Evolutionary conservation across 1,284 basidiomycete genomes (phyloP).

Genomic region (Ustilago xerochloae): DNA sequence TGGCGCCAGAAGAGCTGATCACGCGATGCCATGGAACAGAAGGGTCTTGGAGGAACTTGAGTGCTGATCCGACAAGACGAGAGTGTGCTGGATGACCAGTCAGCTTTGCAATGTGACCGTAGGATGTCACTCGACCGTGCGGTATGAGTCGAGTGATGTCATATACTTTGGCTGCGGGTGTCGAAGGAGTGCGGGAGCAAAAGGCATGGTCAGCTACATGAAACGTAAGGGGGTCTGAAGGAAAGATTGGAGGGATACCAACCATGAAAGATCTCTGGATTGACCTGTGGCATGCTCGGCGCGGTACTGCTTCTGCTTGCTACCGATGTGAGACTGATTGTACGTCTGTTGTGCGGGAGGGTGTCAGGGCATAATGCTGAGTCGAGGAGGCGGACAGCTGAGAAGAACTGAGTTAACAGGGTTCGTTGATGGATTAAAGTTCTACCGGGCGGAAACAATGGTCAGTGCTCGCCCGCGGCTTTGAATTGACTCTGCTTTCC

Average conservation of each 20-base stretch:
- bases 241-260: background rate
- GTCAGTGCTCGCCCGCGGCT: constrained; percentile 2
- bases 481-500: too few relatives aligned
- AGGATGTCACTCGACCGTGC: constrained; percentile 59
- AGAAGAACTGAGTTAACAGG: background rate
- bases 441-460: constrained; percentile 9
- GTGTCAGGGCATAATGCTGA: background rate
- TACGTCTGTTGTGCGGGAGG: too few relatives aligned
- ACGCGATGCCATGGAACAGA: constrained; percentile 64
- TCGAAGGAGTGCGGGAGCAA: too few relatives aligned
- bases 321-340: too few relatives aligned
- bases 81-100: constrained; percentile 59
- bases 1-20: constrained; percentile 56
- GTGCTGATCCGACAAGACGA: constrained; percentile 61
- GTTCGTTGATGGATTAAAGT: constrained; percentile 13
- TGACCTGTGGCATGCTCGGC: constrained; percentile 39
- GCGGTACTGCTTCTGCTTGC: too few relatives aligned
- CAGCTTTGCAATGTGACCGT: constrained; percentile 64
- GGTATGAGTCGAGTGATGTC: constrained; percentile 60
- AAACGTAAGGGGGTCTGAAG: background rate
- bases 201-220: background rate
- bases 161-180: constrained; percentile 58
- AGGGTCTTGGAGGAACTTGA: constrained; percentile 58
- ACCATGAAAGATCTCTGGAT: constrained; percentile 50
- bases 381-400: background rate